Base-by-base conservation (phyloP, 305 asterid species). In the Fraxinus angustifolia region DNA sequence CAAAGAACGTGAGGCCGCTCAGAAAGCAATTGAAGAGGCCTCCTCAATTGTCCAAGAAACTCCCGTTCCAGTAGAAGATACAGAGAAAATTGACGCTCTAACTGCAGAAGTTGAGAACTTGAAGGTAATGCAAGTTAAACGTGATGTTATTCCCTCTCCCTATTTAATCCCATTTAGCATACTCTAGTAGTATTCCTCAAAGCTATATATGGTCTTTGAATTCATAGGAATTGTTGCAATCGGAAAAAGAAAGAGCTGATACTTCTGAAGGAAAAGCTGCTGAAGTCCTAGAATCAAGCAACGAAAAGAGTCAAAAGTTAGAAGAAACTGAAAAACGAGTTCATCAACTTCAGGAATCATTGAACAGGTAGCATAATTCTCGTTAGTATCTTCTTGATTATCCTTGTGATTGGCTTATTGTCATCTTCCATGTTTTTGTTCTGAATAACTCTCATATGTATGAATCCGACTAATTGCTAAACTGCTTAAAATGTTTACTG, bases 301-400 rank as follows among this genome's bases (percentile, higher is more conserved):
- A 93, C 78, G 94, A 88, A 82, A 96, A 91, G 93, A 89, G 88
- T 83, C 91, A 86, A 89, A 92, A 93, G 90, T 82, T 96, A 70
- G 99, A 94, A 78, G 98, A 96, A 84, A 87, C 97, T 62, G 97
- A 96, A 86, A 96, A 85, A 83, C 86, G 91, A 87, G 95, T 90
- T 82, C 88, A 89, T 38, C 94, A 92, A 78, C 97, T 96, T 85
- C 97, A 96, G 91, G 98, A 93, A 83, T 88, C 98, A 78, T 83
- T 94, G 87, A 94, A 83, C 92, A 94, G 97, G 99, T 94, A 90
- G 76, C 79, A 73, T 85, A 78, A 75, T 74, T 78, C 79, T 82
- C 80, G 75, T 82, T 76, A 83, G 79, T 31, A 45, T 35, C 67
- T 56, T 14, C 56, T 30, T 31, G 40, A 68, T 68, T 12, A 31